Evolutionary conservation across 2,329 filamentous ascomycete genomes (phyloP), one percentile per base, ranked within the genome.

Genomic region (Xenosphaeropsis pyriputrescens): DNA sequence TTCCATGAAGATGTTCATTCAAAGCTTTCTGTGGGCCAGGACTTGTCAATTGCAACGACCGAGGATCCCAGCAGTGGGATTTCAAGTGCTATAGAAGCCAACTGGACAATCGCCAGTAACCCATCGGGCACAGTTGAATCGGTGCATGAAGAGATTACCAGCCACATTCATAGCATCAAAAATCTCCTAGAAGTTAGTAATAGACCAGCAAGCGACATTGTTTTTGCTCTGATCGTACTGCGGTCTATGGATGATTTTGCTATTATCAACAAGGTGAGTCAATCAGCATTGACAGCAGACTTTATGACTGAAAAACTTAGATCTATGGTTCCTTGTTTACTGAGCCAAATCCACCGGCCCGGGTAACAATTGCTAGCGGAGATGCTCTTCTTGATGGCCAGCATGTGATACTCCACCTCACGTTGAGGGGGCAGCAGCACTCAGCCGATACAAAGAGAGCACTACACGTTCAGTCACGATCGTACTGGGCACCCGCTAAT

Each of bases 401-500:
- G 36, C 68, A 77, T 41, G 70, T 79, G 37, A 59, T 83, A 13
- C 69, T 89, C 43, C 64, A 68, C 46, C 54, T 73, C 30, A 61
- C 61, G 1, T 54, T 63, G 3, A 61, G 64, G 17, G 44, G 51
- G 19, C 38, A 38, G 8, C 29, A 34, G 54, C 5, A 32, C 43
- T 18, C 50, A 49, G 31, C 45, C 47, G 14, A 38, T 41, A 30
- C 57, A 64, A 40, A 82, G 59, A 65, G 68, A 37, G 74, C 73
- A 0, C 68, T 96, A 1, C 91, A 98, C 56, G 88, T 98, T 5
- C 91, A 96, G 59, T 88, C 83, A 3, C 68, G 84, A 30, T 93
- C 85, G 9, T 96, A 96, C 65, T 98, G 91, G 91, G 91, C 91
- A 0, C 91, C 91, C 0, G 89, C 91, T 15, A 96, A 96, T 52